Conservation (phyloP, 2,329 filamentous ascomycete species). For the Torrubiella hemipterigena region DNA sequence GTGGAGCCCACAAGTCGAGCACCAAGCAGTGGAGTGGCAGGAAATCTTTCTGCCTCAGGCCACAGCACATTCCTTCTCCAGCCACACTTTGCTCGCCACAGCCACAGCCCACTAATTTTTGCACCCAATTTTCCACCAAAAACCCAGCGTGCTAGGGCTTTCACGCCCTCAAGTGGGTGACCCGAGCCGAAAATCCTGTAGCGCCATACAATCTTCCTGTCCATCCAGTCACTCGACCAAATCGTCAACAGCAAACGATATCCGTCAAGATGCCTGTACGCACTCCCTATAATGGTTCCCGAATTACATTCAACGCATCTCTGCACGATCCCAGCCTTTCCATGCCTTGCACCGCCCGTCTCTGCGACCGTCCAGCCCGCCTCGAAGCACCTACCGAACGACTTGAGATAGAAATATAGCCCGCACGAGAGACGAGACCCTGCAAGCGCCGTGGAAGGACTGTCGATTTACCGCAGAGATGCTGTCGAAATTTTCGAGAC, state of each 20-base stretch:
- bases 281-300: too few species aligned
- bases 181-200: slow-evolving; percentile 20
- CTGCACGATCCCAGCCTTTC: slow-evolving; percentile 2
- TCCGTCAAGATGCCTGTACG: slow-evolving; percentile 30
- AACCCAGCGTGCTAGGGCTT: slow-evolving; percentile 26
- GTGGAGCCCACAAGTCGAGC: too few species aligned
- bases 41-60: slow-evolving; percentile 11
- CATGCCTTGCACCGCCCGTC: background rate
- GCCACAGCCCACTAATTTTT: slow-evolving; percentile 8
- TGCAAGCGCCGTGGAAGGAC: background rate
- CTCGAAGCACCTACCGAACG: background rate
- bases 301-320: slow-evolving; percentile 8
- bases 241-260: slow-evolving; percentile 14
- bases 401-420: background rate
- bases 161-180: slow-evolving; percentile 17
- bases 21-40: too few species aligned
- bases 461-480: background rate
- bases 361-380: background rate
- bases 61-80: slow-evolving; percentile 1
- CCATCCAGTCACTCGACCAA: slow-evolving; percentile 24
- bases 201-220: slow-evolving; percentile 17
- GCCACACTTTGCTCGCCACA: slow-evolving; percentile 8
- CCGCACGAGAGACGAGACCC: background rate
- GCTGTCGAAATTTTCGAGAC: slow-evolving; percentile 2
- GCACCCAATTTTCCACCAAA: slow-evolving; percentile 2